Evolutionary conservation across 2,329 filamentous ascomycete genomes (phyloP), one percentile per base, ranked within the genome.

Genomic region (Colletotrichum scovillei): DNA sequence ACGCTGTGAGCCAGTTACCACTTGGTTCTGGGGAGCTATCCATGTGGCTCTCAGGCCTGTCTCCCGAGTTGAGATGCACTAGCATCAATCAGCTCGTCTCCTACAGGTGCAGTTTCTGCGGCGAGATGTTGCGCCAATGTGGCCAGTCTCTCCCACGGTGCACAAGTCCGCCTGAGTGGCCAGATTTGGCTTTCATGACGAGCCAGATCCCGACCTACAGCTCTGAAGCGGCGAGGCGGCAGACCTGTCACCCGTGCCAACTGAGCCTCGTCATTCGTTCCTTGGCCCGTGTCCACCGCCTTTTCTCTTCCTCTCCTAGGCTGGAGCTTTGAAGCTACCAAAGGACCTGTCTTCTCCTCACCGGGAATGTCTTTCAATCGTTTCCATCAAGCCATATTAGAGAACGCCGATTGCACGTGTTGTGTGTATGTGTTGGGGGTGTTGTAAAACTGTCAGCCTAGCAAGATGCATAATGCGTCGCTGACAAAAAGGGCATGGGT

Each of bases 301-400:
- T 58, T 58, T 46, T 71, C 57, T 74, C 58, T 65, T 63, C 55
- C 71, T 81, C 77, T 80, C 75, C 77, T 81, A 87, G 88, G 87
- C 88, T 90, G 88, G 88, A 89, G 88, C 88, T 90, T 90, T 90
- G 84, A 90, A 90, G 89, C 88, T 87, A 90, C 88, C 89, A 90
- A 86, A 85, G 83, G 86, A 81, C 88, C 87, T 86, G 79, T 77
- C 78, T 76, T 77, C 76, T 79, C 68, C 52, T 62, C 72, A 74
- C 32, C 42, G 68, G 72, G 63, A 72, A 57, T 63, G 46, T 72
- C 68, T 74, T 76, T 74, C 76, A 69, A 76, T 75, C 77, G 79
- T 80, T 83, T 80, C 81, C 80, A 80, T 79, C 80, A 81, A 81
- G 76, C 78, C 80, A 81, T 77, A 81, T 81, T 78, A 81, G 80